These are phyloP conservation scores for Trichoderma reesei DNA, from an alignment of 495 filamentous ascomycete species.

Conservation along the genomic window DNA sequence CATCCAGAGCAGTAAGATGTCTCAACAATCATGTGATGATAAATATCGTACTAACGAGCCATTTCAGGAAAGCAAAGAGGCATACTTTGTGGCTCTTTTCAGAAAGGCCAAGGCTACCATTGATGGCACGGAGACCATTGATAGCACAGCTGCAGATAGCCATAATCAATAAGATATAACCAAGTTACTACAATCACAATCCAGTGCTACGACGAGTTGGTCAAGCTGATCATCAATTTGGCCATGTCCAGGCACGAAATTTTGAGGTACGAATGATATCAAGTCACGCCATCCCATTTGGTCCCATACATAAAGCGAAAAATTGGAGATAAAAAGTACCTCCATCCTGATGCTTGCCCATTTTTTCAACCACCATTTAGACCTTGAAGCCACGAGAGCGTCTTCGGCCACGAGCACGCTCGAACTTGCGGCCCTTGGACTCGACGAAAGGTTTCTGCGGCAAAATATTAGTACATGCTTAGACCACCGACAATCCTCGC, in stretches of 20 bases:
- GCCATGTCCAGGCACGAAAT: not conserved
- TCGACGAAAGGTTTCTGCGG: constrained; percentile 83
- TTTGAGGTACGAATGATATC: constrained; percentile 19
- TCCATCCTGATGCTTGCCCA: constrained; percentile 14
- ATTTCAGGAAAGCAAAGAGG: constrained; percentile 77
- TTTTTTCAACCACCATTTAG: constrained; percentile 38
- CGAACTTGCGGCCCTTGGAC: constrained; percentile 99
- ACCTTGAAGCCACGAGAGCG: constrained; percentile 98
- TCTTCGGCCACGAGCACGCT: constrained; percentile 94
- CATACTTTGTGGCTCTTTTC: constrained; percentile 70
- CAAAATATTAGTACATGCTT: constrained; percentile 11
- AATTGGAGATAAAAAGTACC: constrained; percentile 13
- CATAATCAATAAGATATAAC: too few species aligned
- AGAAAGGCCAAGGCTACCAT: constrained; percentile 40
- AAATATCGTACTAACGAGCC: not conserved
- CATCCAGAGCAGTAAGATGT: constrained; percentile 67
- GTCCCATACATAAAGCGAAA: constrained; percentile 21
- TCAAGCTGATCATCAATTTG: constrained; percentile 5
- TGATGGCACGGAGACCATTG: not conserved
- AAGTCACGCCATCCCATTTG: constrained; percentile 27
- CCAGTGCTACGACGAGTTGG: not conserved
- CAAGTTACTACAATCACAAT: not conserved
- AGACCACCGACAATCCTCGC: not conserved
- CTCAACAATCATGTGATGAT: not conserved
- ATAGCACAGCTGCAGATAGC: too few species aligned